A percentile compares a stretch with the other conserved stretches of the same genome.
phyloP scores from a whole-genome alignment of 108 stramenopile genomes.

The Stephanodiscus minutulus region DNA sequence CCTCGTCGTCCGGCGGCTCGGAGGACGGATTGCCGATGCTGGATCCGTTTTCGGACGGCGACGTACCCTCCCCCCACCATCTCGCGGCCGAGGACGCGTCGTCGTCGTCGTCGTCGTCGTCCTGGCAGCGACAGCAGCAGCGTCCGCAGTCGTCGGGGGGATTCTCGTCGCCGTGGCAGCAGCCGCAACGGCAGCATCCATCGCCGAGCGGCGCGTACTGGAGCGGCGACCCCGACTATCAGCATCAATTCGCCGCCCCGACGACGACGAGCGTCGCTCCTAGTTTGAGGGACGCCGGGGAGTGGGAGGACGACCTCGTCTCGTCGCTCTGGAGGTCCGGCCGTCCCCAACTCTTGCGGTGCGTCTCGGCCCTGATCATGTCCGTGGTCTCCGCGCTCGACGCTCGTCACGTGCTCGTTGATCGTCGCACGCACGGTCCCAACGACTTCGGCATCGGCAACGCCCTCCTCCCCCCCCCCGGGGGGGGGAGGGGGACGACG shows the following conservation, averaged over 20 bases:
- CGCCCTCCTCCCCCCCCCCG: slow-evolving; percentile 54
- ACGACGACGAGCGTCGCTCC: slow-evolving; percentile 26
- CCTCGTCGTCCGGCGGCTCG: no score
- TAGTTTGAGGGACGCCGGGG: slow-evolving; percentile 55
- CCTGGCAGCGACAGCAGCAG: slow-evolving; percentile 10
- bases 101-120: slow-evolving; percentile 10
- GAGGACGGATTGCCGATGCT: slow-evolving; percentile 51
- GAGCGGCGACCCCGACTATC: slow-evolving; percentile 11
- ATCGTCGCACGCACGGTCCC: slow-evolving; percentile 59
- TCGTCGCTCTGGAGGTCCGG: slow-evolving; percentile 52
- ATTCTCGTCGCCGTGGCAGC: slow-evolving; percentile 10
- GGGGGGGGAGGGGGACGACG: slow-evolving; percentile 6
- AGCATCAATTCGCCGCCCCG: not conserved
- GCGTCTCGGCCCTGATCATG: slow-evolving; percentile 56
- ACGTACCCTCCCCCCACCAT: slow-evolving; percentile 64
- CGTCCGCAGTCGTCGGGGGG: slow-evolving; percentile 3
- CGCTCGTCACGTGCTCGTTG: slow-evolving; percentile 53
- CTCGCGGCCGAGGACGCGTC: slow-evolving; percentile 16
- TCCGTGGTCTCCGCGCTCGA: slow-evolving; percentile 70
- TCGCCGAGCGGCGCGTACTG: slow-evolving; percentile 3
- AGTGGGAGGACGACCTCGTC: slow-evolving; percentile 75
- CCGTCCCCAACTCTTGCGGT: slow-evolving; percentile 63
- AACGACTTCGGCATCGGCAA: slow-evolving; percentile 74
- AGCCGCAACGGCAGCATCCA: slow-evolving; percentile 31
- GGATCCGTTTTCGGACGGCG: slow-evolving; percentile 61